Base-by-base conservation (phyloP, 352 stramenopile genomes). In the Thraustotheca clavata region DNA sequence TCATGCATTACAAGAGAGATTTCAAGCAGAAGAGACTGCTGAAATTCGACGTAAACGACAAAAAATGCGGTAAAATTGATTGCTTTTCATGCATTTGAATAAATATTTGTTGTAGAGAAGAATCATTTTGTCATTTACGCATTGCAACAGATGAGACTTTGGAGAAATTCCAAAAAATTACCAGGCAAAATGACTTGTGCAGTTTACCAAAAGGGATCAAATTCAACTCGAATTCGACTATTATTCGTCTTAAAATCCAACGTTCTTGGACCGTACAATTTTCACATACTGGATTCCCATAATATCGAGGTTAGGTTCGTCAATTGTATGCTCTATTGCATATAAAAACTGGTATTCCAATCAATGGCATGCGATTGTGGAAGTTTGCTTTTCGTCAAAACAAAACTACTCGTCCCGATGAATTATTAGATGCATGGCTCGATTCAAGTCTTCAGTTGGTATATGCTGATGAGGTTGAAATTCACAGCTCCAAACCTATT, bases 381-480 rank as follows among this genome's bases (percentile, higher is more conserved):
- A 92, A 86, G 70, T 76, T 93, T 27, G 91, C 92, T 50, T 89
- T 79, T 8, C 78, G 86, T 22, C 82, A 93, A 67, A 95, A 95
- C 62, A 76, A 83, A 7, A 95, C 83, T 1, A 74, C 82, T 49
- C 82, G 86, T 20, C 86, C 86, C 0, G 86, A 95, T 57, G 72
- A 74, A 33, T 70, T 80, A 0, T 52, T 94, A 9, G 67, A 71
- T 22, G 68, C 67, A 1, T 72, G 86, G 20, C 71, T 88, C 6
- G 71, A 69, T 22, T 20, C 38, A 12, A 65, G 31, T 18, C 74
- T 48, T 31, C 74, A 74, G 18, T 71, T 87, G 1, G 81, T 90
- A 14, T 70, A 69, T 0, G 60, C 91, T 11, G 87, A 92, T 18
- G 86, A 93, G 40, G 80, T 90, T 20, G 80, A 91, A 50, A 72